Conservation (phyloP, 345 rosid species). For the Melaleuca alternifolia region DNA sequence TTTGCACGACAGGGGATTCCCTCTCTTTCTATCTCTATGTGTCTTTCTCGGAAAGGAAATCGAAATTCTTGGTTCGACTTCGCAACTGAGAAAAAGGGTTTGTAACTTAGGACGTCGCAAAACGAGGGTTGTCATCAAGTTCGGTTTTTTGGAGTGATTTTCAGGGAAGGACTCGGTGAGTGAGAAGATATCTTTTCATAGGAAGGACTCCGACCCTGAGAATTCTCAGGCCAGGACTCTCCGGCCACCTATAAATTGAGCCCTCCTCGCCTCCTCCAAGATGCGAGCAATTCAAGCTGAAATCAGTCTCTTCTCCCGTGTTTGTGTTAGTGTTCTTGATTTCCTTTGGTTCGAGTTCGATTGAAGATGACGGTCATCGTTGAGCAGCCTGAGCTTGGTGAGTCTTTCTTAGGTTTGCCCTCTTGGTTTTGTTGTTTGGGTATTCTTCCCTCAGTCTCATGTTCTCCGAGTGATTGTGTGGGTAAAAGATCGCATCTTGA, state of each 20-base stretch:
- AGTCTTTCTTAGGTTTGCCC: not conserved
- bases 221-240: constrained; percentile 1
- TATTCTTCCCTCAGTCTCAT: not conserved
- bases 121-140: not conserved
- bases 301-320: not conserved
- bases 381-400: not conserved
- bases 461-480: not conserved
- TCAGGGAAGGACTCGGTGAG: not conserved
- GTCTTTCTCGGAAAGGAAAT: not conserved
- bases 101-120: not conserved
- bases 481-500: not conserved
- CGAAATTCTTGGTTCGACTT: not conserved
- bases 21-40: not conserved
- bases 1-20: no score
- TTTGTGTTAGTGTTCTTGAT: not conserved
- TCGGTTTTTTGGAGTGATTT: not conserved
- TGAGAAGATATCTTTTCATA: not conserved
- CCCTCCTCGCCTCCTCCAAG: not conserved
- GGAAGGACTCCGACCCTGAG: not conserved
- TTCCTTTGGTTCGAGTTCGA: not conserved
- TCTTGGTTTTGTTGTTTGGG: not conserved
- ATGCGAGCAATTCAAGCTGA: not conserved
- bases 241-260: not conserved
- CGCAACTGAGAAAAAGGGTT: not conserved
- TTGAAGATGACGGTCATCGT: constrained; percentile 2